Evolutionary conservation across 2,329 filamentous ascomycete species (phyloP), one percentile per base, ranked within the genome.

Genomic region (Aspergillus terreus): DNA sequence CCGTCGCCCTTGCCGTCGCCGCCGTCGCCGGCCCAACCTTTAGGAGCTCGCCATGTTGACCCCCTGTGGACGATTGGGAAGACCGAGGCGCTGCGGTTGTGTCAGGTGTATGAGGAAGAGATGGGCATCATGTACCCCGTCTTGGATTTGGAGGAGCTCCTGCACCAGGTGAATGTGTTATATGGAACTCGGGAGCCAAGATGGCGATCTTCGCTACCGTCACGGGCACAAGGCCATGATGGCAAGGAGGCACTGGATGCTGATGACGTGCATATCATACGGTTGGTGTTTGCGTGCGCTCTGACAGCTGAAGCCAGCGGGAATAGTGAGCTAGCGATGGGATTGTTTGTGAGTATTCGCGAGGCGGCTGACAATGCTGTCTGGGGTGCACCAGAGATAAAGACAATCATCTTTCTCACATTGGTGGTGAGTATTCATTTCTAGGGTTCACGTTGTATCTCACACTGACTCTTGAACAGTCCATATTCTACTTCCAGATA

Each of bases 41-140:
- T 33, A 15, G 25, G 14, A 9, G 14, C 35, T 12, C 35, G 38
- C 9, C 42, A 42, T 11, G 71, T 74, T 53, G 91, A 96, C 63
- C 89, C 90, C 0, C 78, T 96, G 9, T 90, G 90, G 82, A 80
- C 83, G 12, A 80, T 94, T 38, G 79, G 81, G 44, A 85, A 86
- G 64, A 81, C 87, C 17, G 90, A 96, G 65, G 89, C 92, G 60
- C 68, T 91, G n/a, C 82, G 89, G 1, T 73, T 96, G 6, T 89
- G 88, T 58, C 78, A 81, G 7, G 76, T 95, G 0, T 92, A 92
- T 64, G 87, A 95, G 57, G 90, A 96, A 60, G 91, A 96, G 66
- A 85, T 94, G 69, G 89, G 89, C 30, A 82, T 92, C 61, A 94
- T 95, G 89, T 95, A 95, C 65, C 91, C 91, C 0, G 83, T 95